Evolutionary conservation across 106 monocot genomes (phyloP).

Genomic region (Xerophyta viscosa): DNA sequence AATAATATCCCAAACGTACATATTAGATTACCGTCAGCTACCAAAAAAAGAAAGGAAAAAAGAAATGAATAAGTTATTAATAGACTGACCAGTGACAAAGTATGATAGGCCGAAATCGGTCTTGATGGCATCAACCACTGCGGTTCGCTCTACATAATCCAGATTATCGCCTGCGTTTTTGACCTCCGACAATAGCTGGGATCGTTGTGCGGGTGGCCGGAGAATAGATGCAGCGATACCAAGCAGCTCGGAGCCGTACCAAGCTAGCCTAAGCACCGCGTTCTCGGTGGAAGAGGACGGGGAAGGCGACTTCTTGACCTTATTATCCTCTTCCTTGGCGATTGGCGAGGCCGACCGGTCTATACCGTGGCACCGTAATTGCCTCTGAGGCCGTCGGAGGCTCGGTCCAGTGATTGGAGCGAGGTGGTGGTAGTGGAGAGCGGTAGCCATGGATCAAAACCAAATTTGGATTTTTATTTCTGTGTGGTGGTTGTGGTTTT

Average conservation of each 20-base stretch:
- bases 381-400: too few species aligned
- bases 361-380: too few species aligned
- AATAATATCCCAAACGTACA: neutral
- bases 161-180: neutral
- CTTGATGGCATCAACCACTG: slow-evolving; percentile 56
- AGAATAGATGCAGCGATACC: slow-evolving; percentile 62
- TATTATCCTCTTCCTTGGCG: neutral
- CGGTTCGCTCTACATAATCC: slow-evolving; percentile 21
- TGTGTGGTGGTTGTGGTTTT: too few species aligned
- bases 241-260: slow-evolving; percentile 89
- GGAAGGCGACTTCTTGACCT: too few species aligned
- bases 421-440: neutral
- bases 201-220: too few species aligned
- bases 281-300: slow-evolving; percentile 32
- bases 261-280: slow-evolving; percentile 54
- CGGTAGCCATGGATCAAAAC: neutral
- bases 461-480: neutral
- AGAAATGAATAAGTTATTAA: neutral
- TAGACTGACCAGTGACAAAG: slow-evolving; percentile 65
- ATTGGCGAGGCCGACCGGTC: too few species aligned
- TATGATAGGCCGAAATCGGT: slow-evolving; percentile 69
- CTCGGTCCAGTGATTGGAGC: neutral
- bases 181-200: neutral
- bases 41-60: neutral
- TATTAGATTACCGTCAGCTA: neutral